Evolutionary conservation across 2,329 filamentous ascomycete genomes (phyloP).

Genomic region (Fusarium incarnatum): DNA sequence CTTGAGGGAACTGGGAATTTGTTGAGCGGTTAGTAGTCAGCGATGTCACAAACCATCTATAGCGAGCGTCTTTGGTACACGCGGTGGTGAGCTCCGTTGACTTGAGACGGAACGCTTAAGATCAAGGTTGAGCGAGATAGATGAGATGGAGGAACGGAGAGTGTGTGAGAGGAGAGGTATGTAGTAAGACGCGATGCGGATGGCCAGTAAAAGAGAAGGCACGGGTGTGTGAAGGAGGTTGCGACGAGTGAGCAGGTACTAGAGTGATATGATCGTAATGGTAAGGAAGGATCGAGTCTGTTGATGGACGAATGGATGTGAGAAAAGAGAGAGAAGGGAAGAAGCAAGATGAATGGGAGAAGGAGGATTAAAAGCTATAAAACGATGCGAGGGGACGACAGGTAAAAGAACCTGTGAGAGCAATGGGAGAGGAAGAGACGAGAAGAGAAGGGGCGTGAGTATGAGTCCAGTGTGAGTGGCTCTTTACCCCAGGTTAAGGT

Average conservation of each 20-base stretch:
- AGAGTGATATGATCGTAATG: conserved; percentile 7
- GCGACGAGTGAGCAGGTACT: conserved; percentile 17
- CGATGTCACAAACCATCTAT: conserved; percentile 50
- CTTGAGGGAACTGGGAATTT: conserved; percentile 35
- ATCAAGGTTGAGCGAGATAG: background rate
- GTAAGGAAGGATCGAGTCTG: conserved; percentile 9
- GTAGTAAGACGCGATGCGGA: conserved; percentile 16
- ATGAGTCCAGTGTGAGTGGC: conserved; percentile 41
- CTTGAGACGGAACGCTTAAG: conserved; percentile 14
- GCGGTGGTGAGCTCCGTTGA: conserved; percentile 16
- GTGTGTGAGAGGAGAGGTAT: background rate
- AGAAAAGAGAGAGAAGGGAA: conserved; percentile 27
- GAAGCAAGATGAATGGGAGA: conserved; percentile 43
- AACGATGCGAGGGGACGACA: conserved; percentile 43
- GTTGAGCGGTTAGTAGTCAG: conserved; percentile 49
- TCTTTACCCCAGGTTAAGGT: conserved; percentile 42
- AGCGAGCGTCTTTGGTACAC: conserved; percentile 36
- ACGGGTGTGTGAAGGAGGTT: conserved; percentile 15
- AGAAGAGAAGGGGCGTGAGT: conserved; percentile 41
- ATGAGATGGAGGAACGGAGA: conserved; percentile 8
- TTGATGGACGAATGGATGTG: conserved; percentile 3
- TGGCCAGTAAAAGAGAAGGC: conserved; percentile 23
- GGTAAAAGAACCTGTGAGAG: conserved; percentile 45
- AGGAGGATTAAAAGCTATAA: conserved; percentile 41
- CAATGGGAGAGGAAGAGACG: conserved; percentile 38